These are phyloP conservation scores for Kodamaea kakaduensis DNA, from an alignment of 805 yeast genomes.

Conservation along the genomic window DNA sequence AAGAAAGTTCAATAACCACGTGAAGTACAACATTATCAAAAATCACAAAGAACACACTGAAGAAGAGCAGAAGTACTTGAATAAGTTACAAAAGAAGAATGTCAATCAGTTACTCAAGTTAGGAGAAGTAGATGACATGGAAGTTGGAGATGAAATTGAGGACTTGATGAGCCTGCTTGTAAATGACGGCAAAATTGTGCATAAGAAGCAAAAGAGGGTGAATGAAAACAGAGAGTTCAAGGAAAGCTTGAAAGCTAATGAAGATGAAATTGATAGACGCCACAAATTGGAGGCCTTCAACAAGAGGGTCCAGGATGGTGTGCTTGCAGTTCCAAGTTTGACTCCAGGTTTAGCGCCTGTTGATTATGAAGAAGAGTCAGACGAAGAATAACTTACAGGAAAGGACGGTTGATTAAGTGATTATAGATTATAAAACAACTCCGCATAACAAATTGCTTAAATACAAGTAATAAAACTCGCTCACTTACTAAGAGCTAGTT, in stretches of 20 bases:
- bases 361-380: slow-evolving; percentile 36
- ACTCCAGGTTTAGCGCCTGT: slow-evolving; percentile 89
- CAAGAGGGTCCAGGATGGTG: slow-evolving; percentile 41
- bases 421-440: no score
- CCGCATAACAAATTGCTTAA: no score
- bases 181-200: slow-evolving; percentile 11
- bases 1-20: slow-evolving; percentile 31
- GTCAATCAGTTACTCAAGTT: slow-evolving; percentile 26
- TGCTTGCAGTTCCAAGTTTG: slow-evolving; percentile 54
- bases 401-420: no score
- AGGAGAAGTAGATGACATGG: slow-evolving; percentile 30
- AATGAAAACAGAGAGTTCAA: slow-evolving; percentile 26
- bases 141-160: slow-evolving; percentile 27
- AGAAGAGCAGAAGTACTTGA: slow-evolving; percentile 37
- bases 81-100: slow-evolving; percentile 36
- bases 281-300: slow-evolving; percentile 23
- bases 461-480: no score
- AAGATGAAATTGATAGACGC: slow-evolving; percentile 13
- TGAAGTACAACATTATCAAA: slow-evolving; percentile 39
- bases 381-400: slow-evolving; percentile 7
- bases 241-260: slow-evolving; percentile 10
- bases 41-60: slow-evolving; percentile 23
- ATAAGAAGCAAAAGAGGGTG: slow-evolving; percentile 21
- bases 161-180: slow-evolving; percentile 26
- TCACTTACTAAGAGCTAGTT: no score